Conservation (phyloP, 148 eudicot species). For the Simmondsia chinensis region DNA sequence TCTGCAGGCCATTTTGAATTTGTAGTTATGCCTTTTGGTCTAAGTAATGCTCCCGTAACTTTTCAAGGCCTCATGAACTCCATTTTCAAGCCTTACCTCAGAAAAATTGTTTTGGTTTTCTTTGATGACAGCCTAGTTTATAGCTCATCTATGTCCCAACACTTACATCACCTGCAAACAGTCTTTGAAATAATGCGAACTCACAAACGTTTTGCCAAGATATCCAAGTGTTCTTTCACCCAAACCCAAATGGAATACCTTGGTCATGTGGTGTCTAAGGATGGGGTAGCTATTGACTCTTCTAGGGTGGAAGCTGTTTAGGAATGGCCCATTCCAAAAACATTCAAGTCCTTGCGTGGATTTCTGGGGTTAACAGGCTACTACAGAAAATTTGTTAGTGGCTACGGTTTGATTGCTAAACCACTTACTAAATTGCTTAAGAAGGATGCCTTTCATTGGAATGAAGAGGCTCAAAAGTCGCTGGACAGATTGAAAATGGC, state of each 20-base stretch:
- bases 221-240: too few relatives aligned
- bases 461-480: background rate
- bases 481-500: background rate
- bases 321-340: background rate
- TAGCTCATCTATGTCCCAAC: background rate
- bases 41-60: constrained; percentile 1
- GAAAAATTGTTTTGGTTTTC: too few relatives aligned
- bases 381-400: too few relatives aligned
- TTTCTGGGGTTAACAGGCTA: too few relatives aligned
- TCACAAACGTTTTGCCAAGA: too few relatives aligned
- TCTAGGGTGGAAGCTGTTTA: background rate
- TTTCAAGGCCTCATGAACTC: background rate
- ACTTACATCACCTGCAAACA: background rate
- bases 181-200: too few relatives aligned
- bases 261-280: too few relatives aligned
- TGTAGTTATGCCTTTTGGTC: background rate
- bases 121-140: background rate
- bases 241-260: too few relatives aligned
- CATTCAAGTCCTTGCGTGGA: background rate
- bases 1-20: background rate
- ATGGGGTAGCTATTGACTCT: background rate
- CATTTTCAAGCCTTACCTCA: too few relatives aligned
- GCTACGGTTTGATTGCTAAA: too few relatives aligned
- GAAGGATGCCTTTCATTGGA: background rate
- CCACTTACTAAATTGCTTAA: background rate